These are phyloP conservation scores for Fraxinus latifolia DNA, from an alignment of 305 asterid genomes.

Conservation along the genomic window DNA sequence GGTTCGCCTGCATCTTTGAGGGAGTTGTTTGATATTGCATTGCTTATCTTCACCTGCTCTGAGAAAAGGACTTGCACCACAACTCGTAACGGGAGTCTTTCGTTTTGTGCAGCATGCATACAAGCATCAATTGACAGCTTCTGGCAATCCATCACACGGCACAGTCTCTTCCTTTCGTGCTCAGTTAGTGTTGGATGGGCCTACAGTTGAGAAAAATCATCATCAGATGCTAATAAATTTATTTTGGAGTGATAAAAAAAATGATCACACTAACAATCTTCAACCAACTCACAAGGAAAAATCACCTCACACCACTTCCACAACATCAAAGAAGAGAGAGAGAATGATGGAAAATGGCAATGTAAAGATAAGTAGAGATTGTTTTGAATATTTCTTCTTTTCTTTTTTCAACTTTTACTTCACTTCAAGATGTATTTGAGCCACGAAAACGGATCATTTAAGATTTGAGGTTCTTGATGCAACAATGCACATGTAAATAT, in stretches of 20 bases:
- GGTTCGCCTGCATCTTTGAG: conserved; percentile 63
- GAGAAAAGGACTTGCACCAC: conserved; percentile 91
- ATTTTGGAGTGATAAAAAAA: neutral
- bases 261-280: neutral
- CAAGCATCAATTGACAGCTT: conserved; percentile 91
- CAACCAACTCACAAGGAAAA: too few species aligned
- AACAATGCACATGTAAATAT: neutral
- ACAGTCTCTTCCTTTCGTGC: conserved; percentile 86
- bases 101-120: conserved; percentile 94
- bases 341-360: too few species aligned
- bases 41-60: conserved; percentile 85
- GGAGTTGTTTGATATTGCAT: conserved; percentile 60
- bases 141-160: conserved; percentile 94
- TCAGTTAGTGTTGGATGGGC: conserved; percentile 89
- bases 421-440: neutral
- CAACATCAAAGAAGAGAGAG: too few species aligned
- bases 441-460: neutral
- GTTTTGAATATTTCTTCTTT: neutral
- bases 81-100: conserved; percentile 76
- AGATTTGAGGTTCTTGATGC: neutral
- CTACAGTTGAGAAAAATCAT: conserved; percentile 30
- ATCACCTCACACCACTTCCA: too few species aligned
- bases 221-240: neutral
- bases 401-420: neutral
- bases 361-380: neutral